Base-by-base conservation (phyloP, 108 stramenopile genomes). In the Thalassiosira profunda region DNA sequence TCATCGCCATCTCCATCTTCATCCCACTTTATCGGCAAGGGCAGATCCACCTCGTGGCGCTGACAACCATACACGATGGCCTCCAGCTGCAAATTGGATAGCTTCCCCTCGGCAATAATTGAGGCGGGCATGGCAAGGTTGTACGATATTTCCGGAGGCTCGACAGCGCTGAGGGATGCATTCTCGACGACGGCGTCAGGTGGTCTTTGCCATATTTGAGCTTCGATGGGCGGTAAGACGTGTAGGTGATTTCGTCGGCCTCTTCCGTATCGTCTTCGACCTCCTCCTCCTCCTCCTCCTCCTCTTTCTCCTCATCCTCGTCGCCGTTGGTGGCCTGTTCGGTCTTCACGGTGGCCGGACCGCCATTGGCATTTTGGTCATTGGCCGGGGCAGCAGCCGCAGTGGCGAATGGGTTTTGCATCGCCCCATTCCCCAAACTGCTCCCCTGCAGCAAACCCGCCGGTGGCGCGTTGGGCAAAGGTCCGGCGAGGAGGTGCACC, bases 51-150 rank as follows among this genome's bases (percentile, higher is more conserved):
- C 68, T 65, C 57, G 49, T 70, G 76, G 11, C 70, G 53, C 42
- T 64, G 61, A 25, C 74, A 74, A 12, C 69, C 81, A 38, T 72
- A 82, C 4, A 76, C 70, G 23, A 82, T 64, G 11, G 70, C 75
- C 51, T 82, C 81, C 29, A 82, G 53, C 63, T 82, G 81, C 0
- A 72, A 52, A 48, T 72, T 63, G 46, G 58, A 61, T n/a, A 82
- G 42, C 38, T 71, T 70, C 6, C 76, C 76, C 62, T 77, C 54
- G 25, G n/a, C n/a, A 14, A 77, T 71, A 31, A 77, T 62, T 40
- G 44, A 37, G 20, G 76, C 63, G 1, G 67, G 62, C 69, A 77
- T 63, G 54, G 47, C 68, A 18, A 74, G 6, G 35, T 74, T 74
- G 35, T 72, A 69, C 0, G 46, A 46, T 33, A 71, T 57, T 20